Evolutionary conservation across 2,329 filamentous ascomycete genomes (phyloP).

Genomic region (Colletotrichum sansevieriae): DNA sequence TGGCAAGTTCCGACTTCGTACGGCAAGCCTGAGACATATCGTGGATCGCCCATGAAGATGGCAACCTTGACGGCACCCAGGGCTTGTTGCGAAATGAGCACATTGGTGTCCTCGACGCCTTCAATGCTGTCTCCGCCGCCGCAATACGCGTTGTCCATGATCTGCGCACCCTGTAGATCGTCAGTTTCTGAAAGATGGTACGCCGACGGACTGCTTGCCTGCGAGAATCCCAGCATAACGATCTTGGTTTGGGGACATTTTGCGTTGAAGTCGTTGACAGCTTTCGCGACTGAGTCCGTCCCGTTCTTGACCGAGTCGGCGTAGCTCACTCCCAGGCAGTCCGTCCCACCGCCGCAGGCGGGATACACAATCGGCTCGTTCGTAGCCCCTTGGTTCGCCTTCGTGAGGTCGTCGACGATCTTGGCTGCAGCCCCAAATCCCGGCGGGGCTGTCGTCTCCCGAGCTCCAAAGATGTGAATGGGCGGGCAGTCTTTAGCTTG

Average conservation of each 20-base stretch:
- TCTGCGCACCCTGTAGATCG: slow-evolving; percentile 66
- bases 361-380: slow-evolving; percentile 70
- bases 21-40: slow-evolving; percentile 65
- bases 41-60: slow-evolving; percentile 75
- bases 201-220: slow-evolving; percentile 54
- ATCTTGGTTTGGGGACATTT: slow-evolving; percentile 69
- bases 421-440: slow-evolving; percentile 66
- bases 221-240: slow-evolving; percentile 73
- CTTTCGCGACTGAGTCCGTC: slow-evolving; percentile 68
- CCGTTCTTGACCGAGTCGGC: slow-evolving; percentile 70
- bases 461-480: slow-evolving; percentile 61
- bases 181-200: not conserved
- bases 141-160: slow-evolving; percentile 73
- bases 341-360: slow-evolving; percentile 71
- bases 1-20: slow-evolving; percentile 73
- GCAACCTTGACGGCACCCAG: slow-evolving; percentile 71
- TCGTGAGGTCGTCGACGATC: slow-evolving; percentile 63
- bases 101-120: slow-evolving; percentile 58
- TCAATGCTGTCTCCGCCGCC: slow-evolving; percentile 66
- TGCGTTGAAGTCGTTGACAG: slow-evolving; percentile 69
- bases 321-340: slow-evolving; percentile 71
- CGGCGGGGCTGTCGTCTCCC: slow-evolving; percentile 62
- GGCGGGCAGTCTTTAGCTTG: slow-evolving; percentile 50
- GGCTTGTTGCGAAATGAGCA: slow-evolving; percentile 60
- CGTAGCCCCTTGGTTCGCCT: slow-evolving; percentile 63